Evolutionary conservation across 139 green algal species (phyloP), one percentile per base, ranked within the genome.

Genomic region (Tetraselmis striata): DNA sequence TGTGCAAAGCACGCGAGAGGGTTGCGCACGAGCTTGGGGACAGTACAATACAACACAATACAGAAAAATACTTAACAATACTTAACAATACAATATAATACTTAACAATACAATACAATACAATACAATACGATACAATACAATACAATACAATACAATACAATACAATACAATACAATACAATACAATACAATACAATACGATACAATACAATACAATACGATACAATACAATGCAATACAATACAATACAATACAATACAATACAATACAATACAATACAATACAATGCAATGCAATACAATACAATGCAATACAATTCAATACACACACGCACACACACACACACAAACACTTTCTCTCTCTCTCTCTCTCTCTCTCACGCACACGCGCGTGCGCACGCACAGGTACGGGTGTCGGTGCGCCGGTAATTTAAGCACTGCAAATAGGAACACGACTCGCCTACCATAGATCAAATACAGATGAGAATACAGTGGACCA

Each of bases 121-220:
- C 45, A 67, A 67, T 67, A 67, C 45, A 67, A 67, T 67, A 5
- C 45, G 18, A 67, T 67, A 5, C 45, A 67, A 67, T 67, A 67
- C 45, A 67, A 67, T 67, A 18, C 18, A 67, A 67, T 67, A 67
- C 45, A 67, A 67, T 67, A 18, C 18, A 67, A 67, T 67, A 67
- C 45, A 67, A 67, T 67, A 18, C 18, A 67, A 67, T 67, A 67
- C 45, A 67, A 67, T 67, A 18, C 18, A 67, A 67, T 67, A 67
- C 45, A 67, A 67, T 67, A 67, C 45, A 67, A 67, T 67, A 67
- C 45, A 67, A 67, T 67, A 67, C 45, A 67, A 67, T 67, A 67
- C 45, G 18, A 67, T 67, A 67, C 45, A 67, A 67, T 67, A 67
- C 45, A 67, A 67, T 67, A 67, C 45, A 5, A 67, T 67, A 67